Conservation (phyloP, 1,139 yeast genomes). For the Saccharomyces hybrid region DNA sequence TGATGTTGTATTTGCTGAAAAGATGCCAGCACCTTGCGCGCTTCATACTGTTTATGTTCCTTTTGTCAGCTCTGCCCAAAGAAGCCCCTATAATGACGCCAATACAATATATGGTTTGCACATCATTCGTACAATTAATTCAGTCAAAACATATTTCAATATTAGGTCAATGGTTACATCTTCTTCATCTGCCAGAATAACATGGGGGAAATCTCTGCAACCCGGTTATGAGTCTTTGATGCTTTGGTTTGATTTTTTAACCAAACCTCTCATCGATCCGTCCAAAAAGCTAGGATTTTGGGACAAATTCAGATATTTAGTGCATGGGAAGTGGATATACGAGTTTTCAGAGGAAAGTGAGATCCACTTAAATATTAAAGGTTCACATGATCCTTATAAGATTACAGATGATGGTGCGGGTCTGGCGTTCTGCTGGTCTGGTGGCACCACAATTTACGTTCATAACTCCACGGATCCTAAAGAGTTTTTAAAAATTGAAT, state of each 20-base stretch:
- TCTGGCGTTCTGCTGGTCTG: constrained; percentile 69
- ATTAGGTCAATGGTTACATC: constrained; percentile 47
- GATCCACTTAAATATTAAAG: constrained; percentile 33
- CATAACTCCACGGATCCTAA: constrained; percentile 53
- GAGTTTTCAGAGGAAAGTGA: constrained; percentile 33
- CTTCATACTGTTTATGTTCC: constrained; percentile 53
- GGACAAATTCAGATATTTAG: constrained; percentile 53
- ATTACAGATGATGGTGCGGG: constrained; percentile 67
- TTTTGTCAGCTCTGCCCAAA: constrained; percentile 36
- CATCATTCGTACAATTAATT: constrained; percentile 45
- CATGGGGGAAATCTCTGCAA: constrained; percentile 78
- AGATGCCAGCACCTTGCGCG: constrained; percentile 35
- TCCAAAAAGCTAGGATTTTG: constrained; percentile 70
- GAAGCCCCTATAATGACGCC: constrained; percentile 29
- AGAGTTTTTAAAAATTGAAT: constrained; percentile 52
- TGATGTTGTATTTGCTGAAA: constrained; percentile 46
- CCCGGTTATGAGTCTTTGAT: constrained; percentile 73
- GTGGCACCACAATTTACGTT: constrained; percentile 50
- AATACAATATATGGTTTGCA: constrained; percentile 51
- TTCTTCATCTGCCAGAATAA: constrained; percentile 52
- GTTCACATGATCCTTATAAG: constrained; percentile 66
- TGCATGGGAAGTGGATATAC: constrained; percentile 45
- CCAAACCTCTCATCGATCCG: constrained; percentile 71
- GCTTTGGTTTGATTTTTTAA: constrained; percentile 69
- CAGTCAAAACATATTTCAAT: constrained; percentile 63